A percentile compares a stretch with the other conserved stretches of the same genome.
These are phyloP conservation scores for Thozetella sp. DNA, from an alignment of 495 filamentous ascomycete species.

Conservation along the genomic window DNA sequence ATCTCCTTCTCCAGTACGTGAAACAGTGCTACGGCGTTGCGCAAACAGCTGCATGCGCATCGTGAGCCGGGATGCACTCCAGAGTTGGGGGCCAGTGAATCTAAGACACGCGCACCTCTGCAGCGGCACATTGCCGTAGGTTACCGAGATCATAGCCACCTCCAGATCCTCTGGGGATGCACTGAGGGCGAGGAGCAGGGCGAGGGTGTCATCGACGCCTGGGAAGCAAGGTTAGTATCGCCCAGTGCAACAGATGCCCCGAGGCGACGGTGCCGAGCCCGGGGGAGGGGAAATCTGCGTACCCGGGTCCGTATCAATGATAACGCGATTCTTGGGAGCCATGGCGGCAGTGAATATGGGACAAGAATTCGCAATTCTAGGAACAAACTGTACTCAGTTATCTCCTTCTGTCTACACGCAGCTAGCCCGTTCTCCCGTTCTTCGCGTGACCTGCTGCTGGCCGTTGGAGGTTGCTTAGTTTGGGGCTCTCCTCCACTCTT, in stretches of 20 bases:
- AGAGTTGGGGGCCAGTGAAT: constrained; percentile 8
- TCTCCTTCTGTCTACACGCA: too few species aligned
- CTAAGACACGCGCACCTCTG: constrained; percentile 50
- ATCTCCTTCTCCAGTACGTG: constrained; percentile 90
- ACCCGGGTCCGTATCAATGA: constrained; percentile 93
- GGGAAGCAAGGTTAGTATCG: constrained; percentile 8
- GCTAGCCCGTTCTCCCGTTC: too few species aligned
- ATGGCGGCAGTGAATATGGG: constrained; percentile 25
- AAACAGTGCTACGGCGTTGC: constrained; percentile 90
- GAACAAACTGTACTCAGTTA: too few species aligned
- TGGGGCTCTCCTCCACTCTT: neutral
- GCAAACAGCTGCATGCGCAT: constrained; percentile 65
- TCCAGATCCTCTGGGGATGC: constrained; percentile 85
- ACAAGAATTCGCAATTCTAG: neutral
- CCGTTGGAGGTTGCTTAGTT: too few species aligned
- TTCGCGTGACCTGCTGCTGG: too few species aligned
- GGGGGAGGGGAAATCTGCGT: constrained; percentile 13
- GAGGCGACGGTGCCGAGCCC: too few species aligned
- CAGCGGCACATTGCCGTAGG: constrained; percentile 89
- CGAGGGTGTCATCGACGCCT: constrained; percentile 94
- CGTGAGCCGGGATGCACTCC: neutral
- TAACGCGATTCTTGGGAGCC: constrained; percentile 71
- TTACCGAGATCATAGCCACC: constrained; percentile 84
- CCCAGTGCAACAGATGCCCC: too few species aligned
- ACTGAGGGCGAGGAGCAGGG: constrained; percentile 78